phyloP scores from a whole-genome alignment of 352 stramenopile genomes.

The Plasmopara muralis region DNA sequence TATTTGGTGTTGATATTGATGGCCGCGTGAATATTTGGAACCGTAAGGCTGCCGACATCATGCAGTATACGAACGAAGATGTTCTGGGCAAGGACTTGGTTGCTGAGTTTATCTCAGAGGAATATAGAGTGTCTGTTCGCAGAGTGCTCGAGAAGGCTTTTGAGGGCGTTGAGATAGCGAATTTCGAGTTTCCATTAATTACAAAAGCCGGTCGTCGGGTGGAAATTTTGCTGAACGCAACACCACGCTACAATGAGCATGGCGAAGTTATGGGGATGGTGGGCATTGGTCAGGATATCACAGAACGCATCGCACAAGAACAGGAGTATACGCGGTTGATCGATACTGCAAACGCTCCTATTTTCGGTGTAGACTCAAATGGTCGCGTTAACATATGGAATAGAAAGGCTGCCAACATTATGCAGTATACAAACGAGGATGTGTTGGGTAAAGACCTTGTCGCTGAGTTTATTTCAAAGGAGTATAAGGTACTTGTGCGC shows the following conservation, averaged over 20 bases:
- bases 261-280: no score
- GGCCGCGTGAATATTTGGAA: constrained; percentile 52
- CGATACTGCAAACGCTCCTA: constrained; percentile 71
- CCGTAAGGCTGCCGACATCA: constrained; percentile 30
- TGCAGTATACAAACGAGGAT: constrained; percentile 54
- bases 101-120: constrained; percentile 41
- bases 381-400: constrained; percentile 62
- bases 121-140: constrained; percentile 34
- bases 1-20: constrained; percentile 62
- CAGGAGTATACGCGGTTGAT: constrained; percentile 37
- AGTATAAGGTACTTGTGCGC: constrained; percentile 17
- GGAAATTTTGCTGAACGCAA: no score
- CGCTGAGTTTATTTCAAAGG: constrained; percentile 36
- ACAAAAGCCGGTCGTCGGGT: no score
- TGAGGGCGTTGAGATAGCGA: constrained; percentile 36
- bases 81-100: constrained; percentile 31
- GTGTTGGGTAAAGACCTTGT: constrained; percentile 44
- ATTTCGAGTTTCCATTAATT: constrained; percentile 26
- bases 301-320: no score
- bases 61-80: constrained; percentile 45
- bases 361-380: constrained; percentile 69
- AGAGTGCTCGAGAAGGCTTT: constrained; percentile 40
- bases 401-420: constrained; percentile 49
- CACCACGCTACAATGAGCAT: no score
- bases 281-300: no score